Evolutionary conservation across 2,329 filamentous ascomycete genomes (phyloP), one percentile per base, ranked within the genome.

Genomic region (Colletotrichum theobromicola): DNA sequence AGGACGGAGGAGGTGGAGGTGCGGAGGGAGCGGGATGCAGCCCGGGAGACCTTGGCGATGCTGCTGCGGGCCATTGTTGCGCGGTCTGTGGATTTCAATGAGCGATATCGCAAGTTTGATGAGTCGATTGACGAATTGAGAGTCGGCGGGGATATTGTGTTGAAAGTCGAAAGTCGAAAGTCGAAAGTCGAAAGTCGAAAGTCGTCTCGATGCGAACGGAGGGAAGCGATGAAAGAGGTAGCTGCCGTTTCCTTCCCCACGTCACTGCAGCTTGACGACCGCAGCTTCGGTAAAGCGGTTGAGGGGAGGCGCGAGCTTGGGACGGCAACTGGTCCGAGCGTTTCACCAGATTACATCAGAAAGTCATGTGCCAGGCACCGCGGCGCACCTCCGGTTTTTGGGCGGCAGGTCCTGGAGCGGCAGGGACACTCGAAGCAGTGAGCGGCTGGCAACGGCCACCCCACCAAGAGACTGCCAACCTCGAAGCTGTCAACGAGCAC

Each of bases 41-140:
- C 77, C 70, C 85, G 83, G 58, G 84, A 82, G 72, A 87, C 80
- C 76, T 84, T 84, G 65, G 79, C 72, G 77, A 86, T 70, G 76
- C 74, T 79, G 55, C 78, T 67, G 68, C 81, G 81, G 35, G 77
- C 76, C 84, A 85, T 86, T 60, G 21, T 78, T 65, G 50, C 24
- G 34, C 42, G 2, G 4, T 8, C 32, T 35, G 5, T 16, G 13
- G 21, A 53, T 4, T 0, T 3, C 18, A 28, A n/a, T 35, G 18
- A 16, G 0, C 24, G 24, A n/a, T 42, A 4, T 46, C 13, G 4
- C n/a, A 7, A 18, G 61, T 30, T 64, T 46, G 32, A 16, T 28
- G 13, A 42, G 24, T 50, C 53, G 50, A n/a, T 10, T 9, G 61
- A 21, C 13, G 30, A 24, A 18, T 42, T 35, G 26, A 46, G 34